Evolutionary conservation across 352 stramenopile species (phyloP), one percentile per base, ranked within the genome.

Genomic region (Globisporangium polare): DNA sequence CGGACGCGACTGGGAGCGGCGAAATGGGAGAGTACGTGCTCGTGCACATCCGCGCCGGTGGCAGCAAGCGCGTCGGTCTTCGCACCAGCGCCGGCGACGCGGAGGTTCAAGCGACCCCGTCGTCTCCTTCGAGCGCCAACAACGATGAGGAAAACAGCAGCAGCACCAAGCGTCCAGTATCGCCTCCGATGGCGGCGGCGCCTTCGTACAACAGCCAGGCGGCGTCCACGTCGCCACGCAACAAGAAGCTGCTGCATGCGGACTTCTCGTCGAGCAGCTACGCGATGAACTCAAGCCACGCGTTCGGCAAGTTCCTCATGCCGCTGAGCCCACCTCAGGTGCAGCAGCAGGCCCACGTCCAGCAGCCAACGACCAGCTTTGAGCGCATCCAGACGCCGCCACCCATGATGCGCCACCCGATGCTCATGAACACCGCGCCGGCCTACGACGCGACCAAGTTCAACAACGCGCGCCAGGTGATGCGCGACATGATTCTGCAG

Each of bases 1-100:
- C 80, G 17, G 68, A 82, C 31, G 66, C 69, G 15, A 60, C 65
- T 12, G 82, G 80, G 13, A 72, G 51, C 1, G 73, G 77, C 8
- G 80, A 89, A 56, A 64, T 62, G 37, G 77, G 78, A 18, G 68
- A 85, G 26, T 84, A 83, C 52, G 82, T 91, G 53, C 74, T 91
- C 6, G 82, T 91, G 42, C 82, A 91, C 67, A 91, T 91, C 50
- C 80, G 82, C 17, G 74, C 82, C 3, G 82, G 82, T 33, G 79
- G 77, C 41, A 83, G 69, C 67, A 91, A 91, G 69, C 80, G 82
- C 24, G 78, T 88, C 2, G 82, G 82, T 50, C 66, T 89, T 27
- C 81, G 81, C 50, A 75, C 76, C 22, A 77, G 58, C 13, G 29
- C 69, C 15, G 51, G 54, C 3, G 63, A 71, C 17, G 26, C 62